Evolutionary conservation across 129 eudicot genomes (phyloP).

Genomic region (Lonicera japonica): DNA sequence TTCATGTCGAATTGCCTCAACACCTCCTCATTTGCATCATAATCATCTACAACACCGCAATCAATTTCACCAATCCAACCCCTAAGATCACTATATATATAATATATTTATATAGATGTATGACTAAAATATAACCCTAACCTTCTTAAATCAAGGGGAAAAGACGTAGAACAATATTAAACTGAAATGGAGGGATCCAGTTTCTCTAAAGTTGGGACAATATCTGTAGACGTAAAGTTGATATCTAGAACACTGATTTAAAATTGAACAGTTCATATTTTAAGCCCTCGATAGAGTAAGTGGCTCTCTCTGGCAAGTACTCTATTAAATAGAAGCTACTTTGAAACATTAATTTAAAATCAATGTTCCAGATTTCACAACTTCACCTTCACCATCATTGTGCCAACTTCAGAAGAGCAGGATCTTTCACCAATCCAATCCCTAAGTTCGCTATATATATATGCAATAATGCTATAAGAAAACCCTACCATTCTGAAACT

Average conservation of each 20-base stretch:
- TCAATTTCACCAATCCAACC: not conserved
- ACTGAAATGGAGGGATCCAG: not conserved
- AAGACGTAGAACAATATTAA: not conserved
- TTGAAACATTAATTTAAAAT: no score
- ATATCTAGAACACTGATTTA: no score
- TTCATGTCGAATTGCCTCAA: conserved; percentile 90
- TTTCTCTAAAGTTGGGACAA: no score
- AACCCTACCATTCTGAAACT: not conserved
- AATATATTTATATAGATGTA: not conserved
- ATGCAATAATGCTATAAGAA: not conserved
- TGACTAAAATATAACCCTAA: not conserved
- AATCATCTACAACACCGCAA: conserved; percentile 32
- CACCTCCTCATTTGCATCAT: conserved; percentile 61
- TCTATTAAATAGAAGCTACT: no score
- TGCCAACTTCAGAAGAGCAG: no score
- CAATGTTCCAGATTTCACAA: no score
- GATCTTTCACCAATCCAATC: not conserved
- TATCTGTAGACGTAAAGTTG: no score
- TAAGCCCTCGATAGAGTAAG: no score
- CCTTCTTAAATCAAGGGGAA: not conserved
- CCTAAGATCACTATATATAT: not conserved
- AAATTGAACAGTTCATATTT: no score
- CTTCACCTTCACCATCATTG: no score
- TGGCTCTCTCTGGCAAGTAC: no score
- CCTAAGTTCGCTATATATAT: not conserved